Evolutionary conservation across 164 flowering plant genomes (phyloP), one percentile per base, ranked within the genome.

Genomic region (Santalum album): DNA sequence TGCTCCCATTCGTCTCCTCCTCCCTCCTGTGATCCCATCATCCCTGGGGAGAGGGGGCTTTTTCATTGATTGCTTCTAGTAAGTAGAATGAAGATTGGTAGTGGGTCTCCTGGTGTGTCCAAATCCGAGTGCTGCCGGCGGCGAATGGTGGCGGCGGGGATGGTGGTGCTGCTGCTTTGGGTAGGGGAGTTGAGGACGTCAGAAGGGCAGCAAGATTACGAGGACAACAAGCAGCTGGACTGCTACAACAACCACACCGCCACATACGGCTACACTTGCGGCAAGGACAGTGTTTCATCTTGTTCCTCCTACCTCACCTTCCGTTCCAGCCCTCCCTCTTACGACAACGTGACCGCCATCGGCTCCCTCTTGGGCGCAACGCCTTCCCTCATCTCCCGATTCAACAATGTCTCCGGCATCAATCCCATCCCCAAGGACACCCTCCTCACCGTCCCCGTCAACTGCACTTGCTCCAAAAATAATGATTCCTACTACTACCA

Each of bases 381-480:
- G 58, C 72, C 80, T 7, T 59, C 72, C 43, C 73, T 72, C 58
- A 57, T 89, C 19, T 56, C 90, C 21, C 58, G 26, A 10, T 55
- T 78, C 14, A 90, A 87, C 59, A 61, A 78, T 16, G 80, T 69
- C 56, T 56, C 80, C 0, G 56, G 17, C n/a, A 51, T 34, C 19
- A 40, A 63, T 26, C 55, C 62, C 1, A 75, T 87, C 12, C 57
- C 55, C 10, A 67, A 67, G 1, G 59, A 72, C 60, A 58, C 61
- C 53, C 50, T 66, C 65, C 81, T 87, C 42, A 73, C 85, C 22
- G 80, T 90, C 52, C 98, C 98, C 7, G 77, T 80, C 51, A 71
- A 64, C 38, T 90, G 98, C 68, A 80, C 96, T 11, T 81, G 94
- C 53, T 72, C 87, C 32, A n/a, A n/a, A n/a, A n/a, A n/a, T 10